Conservation (phyloP, 1,284 basidiomycete species). For the Bjerkandera adusta region DNA sequence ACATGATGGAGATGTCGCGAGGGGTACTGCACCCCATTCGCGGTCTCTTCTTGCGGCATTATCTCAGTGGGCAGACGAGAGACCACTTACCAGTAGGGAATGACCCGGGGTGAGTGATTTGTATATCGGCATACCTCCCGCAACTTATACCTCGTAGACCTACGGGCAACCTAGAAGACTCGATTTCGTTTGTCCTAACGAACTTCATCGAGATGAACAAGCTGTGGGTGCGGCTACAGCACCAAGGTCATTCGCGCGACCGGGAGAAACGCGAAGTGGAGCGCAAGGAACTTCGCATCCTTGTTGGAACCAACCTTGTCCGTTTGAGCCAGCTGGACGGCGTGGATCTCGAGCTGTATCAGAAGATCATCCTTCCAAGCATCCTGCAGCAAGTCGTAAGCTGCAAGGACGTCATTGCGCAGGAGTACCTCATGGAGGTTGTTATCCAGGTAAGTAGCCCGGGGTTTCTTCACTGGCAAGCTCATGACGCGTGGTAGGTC, state of each 20-base stretch:
- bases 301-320: conserved; percentile 95
- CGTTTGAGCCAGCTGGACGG: conserved; percentile 91
- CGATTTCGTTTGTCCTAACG: conserved; percentile 90
- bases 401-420: conserved; percentile 96
- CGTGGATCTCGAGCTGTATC: conserved; percentile 90
- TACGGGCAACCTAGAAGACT: conserved; percentile 86
- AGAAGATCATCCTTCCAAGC: conserved; percentile 79
- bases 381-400: conserved; percentile 94
- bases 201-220: conserved; percentile 99
- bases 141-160: conserved; percentile 51
- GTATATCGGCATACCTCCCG: conserved; percentile 1
- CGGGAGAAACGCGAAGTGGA: conserved; percentile 95
- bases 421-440: conserved; percentile 98
- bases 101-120: conserved; percentile 68
- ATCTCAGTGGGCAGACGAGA: conserved; percentile 92
- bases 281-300: conserved; percentile 86
- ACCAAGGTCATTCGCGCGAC: conserved; percentile 93
- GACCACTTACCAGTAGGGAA: conserved; percentile 89
- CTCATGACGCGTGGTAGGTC: conserved; percentile 48
- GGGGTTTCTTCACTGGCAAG: neutral
- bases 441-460: conserved; percentile 78
- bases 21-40: conserved; percentile 93
- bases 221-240: conserved; percentile 95
- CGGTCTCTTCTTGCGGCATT: conserved; percentile 91
- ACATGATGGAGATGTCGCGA: conserved; percentile 98